Percentiles rank a stretch among this genome's conserved stretches.
These are phyloP conservation scores for Oryza rufipogon DNA, from an alignment of 176 grass and related monocot species.

Conservation along the genomic window DNA sequence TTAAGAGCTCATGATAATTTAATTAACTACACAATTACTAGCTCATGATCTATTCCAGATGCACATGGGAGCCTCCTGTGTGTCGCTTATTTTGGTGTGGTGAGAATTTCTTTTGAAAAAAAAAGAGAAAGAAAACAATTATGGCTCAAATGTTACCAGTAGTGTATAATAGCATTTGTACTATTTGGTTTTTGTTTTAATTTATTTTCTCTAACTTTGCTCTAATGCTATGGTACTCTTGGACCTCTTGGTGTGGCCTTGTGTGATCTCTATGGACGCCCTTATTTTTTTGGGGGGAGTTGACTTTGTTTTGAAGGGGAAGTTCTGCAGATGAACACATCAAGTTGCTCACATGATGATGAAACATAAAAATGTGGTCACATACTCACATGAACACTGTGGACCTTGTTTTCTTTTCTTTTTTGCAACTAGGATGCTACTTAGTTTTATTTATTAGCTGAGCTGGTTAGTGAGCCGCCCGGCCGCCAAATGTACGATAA, in stretches of 20 bases:
- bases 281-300: not conserved
- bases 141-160: not conserved
- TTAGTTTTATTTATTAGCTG: not conserved
- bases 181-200: conserved; percentile 3
- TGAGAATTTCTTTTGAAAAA: conserved; percentile 13
- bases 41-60: conserved; percentile 24
- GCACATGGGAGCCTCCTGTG: conserved; percentile 35
- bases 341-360: conserved; percentile 46
- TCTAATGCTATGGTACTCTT: not conserved
- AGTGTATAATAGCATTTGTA: not conserved
- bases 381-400: conserved; percentile 29
- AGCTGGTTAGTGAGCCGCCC: not conserved
- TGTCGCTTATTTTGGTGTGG: not conserved
- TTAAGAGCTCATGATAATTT: conserved; percentile 50
- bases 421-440: not conserved
- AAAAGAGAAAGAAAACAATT: not conserved
- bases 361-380: conserved; percentile 14
- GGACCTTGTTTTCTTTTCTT: not conserved
- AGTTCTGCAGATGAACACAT: conserved; percentile 1
- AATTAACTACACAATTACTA: conserved; percentile 39
- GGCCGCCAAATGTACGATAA: not conserved
- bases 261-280: conserved; percentile 19
- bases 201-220: conserved; percentile 3
- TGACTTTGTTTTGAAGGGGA: conserved; percentile 38
- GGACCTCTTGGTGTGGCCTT: conserved; percentile 1